These are phyloP conservation scores for Monosporozyma siamensis DNA, from an alignment of 805 yeast genomes.

Conservation along the genomic window DNA sequence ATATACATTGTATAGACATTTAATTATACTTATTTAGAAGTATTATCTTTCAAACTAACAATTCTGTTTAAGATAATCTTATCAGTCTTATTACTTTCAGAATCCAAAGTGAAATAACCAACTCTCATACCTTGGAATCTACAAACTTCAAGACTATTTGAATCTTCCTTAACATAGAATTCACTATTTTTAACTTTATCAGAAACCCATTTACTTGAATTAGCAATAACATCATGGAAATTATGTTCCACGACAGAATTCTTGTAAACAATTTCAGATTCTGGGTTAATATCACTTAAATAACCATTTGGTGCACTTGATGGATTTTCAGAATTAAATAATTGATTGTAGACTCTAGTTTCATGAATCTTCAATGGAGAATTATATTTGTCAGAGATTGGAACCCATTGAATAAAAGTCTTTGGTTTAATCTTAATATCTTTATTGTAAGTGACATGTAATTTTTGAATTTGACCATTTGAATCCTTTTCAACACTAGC, in stretches of 20 bases:
- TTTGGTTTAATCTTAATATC: slow-evolving; percentile 71
- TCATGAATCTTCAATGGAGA: slow-evolving; percentile 63
- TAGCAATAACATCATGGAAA: slow-evolving; percentile 53
- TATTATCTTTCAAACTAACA: slow-evolving; percentile 79
- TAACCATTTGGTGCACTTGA: slow-evolving; percentile 82
- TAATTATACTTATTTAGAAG: slow-evolving; percentile 32
- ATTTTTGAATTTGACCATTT: slow-evolving; percentile 53
- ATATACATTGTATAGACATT: no score
- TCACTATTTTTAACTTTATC: slow-evolving; percentile 40
- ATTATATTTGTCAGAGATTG: slow-evolving; percentile 48
- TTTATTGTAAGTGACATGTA: slow-evolving; percentile 73
- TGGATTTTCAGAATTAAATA: slow-evolving; percentile 89
- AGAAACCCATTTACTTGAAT: slow-evolving; percentile 63
- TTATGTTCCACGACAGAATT: slow-evolving; percentile 73
- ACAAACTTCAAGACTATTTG: slow-evolving; percentile 61
- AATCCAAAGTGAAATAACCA: slow-evolving; percentile 89
- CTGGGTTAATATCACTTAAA: slow-evolving; percentile 71
- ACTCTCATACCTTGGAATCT: slow-evolving; percentile 97
- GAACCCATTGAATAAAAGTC: slow-evolving; percentile 96
- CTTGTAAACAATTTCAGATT: slow-evolving; percentile 59
- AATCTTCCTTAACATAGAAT: slow-evolving; percentile 62
- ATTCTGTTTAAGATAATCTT: slow-evolving; percentile 75
- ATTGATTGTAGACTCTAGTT: slow-evolving; percentile 77
- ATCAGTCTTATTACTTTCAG: slow-evolving; percentile 49
- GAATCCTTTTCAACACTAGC: slow-evolving; percentile 49